Percentiles rank a stretch among this genome's conserved stretches.
These are phyloP conservation scores for Takashimella tepidaria DNA, from an alignment of 1,284 basidiomycete species.

Conservation along the genomic window DNA sequence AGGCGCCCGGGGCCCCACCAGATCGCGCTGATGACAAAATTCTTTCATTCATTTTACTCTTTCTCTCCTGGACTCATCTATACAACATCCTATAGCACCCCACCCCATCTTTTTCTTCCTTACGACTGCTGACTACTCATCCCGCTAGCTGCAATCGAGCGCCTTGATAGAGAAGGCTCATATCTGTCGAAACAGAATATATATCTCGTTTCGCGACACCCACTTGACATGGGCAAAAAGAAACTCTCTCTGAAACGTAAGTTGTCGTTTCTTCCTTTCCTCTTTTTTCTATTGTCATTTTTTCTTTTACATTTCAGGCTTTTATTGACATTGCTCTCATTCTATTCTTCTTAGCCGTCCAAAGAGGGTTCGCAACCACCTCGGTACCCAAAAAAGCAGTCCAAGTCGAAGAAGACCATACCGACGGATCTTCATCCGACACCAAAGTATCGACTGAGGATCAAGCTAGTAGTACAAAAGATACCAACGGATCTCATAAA, in stretches of 20 bases:
- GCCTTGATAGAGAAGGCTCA: too few species aligned
- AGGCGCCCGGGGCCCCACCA: too few species aligned
- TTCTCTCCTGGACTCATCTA: too few species aligned
- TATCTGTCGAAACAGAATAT: too few species aligned
- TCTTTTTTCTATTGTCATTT: neutral
- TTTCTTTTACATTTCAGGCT: too few species aligned
- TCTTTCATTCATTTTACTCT: too few species aligned
- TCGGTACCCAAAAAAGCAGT: conserved; percentile 69
- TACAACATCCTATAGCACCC: too few species aligned
- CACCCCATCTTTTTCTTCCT: too few species aligned
- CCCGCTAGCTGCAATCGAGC: too few species aligned
- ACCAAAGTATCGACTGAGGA: neutral
- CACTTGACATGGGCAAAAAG: conserved; percentile 68
- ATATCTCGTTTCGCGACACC: neutral
- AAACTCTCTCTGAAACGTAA: conserved; percentile 74
- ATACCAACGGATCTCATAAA: neutral
- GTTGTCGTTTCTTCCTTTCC: conserved; percentile 41
- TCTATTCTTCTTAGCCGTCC: conserved; percentile 25
- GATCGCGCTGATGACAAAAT: too few species aligned
- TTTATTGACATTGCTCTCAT: neutral
- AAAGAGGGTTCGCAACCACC: conserved; percentile 73
- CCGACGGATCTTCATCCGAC: neutral
- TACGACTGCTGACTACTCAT: too few species aligned
- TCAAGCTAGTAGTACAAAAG: neutral
- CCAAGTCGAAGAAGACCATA: conserved; percentile 39